phyloP scores from a whole-genome alignment of 345 rosid genomes.

The Hypericum androsaemum region DNA sequence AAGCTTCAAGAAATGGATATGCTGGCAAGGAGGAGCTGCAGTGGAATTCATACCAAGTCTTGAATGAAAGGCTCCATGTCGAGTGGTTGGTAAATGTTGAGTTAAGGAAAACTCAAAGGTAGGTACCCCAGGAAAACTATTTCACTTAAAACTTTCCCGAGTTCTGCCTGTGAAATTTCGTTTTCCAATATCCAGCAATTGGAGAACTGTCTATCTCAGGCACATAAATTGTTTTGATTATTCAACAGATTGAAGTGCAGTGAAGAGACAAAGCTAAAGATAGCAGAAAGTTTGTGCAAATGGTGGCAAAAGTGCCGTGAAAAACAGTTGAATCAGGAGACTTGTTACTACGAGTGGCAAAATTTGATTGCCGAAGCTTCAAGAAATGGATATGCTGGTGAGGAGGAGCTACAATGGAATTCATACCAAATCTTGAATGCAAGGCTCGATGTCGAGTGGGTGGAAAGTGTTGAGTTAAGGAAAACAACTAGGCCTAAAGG shows the following conservation, averaged over 20 bases:
- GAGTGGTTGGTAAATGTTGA: slow-evolving; percentile 75
- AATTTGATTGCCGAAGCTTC: slow-evolving; percentile 85
- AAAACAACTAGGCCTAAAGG: slow-evolving; percentile 48
- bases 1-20: slow-evolving; percentile 61
- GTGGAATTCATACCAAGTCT: slow-evolving; percentile 49
- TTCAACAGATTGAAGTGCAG: too few species aligned
- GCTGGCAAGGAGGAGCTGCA: slow-evolving; percentile 49
- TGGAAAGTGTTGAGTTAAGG: slow-evolving; percentile 56
- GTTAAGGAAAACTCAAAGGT: slow-evolving; percentile 59
- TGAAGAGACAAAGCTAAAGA: slow-evolving; percentile 61
- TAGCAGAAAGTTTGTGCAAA: slow-evolving; percentile 57
- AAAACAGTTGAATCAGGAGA: slow-evolving; percentile 57
- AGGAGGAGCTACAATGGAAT: slow-evolving; percentile 73
- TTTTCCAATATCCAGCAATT: too few species aligned
- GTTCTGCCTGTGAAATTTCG: too few species aligned
- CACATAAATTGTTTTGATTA: too few species aligned
- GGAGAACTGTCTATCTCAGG: too few species aligned
- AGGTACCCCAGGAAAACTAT: slow-evolving; percentile 14
- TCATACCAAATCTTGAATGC: slow-evolving; percentile 51
- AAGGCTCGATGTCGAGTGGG: slow-evolving; percentile 61
- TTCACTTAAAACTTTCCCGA: neutral
- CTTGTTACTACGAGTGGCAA: slow-evolving; percentile 72
- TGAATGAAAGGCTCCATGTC: slow-evolving; percentile 42
- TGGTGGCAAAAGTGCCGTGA: slow-evolving; percentile 70
- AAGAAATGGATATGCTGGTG: slow-evolving; percentile 47